These are phyloP conservation scores for Cajanus cajan DNA, from an alignment of 306 rosid genomes.

Conservation along the genomic window DNA sequence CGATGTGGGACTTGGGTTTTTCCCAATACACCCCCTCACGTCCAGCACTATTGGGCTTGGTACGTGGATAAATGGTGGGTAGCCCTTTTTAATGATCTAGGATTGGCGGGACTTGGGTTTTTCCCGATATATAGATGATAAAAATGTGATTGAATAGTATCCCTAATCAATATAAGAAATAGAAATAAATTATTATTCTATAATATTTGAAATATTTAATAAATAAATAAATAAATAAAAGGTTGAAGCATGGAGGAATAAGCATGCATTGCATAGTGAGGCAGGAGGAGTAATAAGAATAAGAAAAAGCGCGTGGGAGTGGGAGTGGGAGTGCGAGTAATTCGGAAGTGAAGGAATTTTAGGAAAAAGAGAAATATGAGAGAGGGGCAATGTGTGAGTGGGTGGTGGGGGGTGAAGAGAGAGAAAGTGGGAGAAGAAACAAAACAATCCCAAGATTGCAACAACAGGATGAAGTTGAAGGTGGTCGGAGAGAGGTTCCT, in stretches of 20 bases:
- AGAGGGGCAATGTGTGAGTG: conserved; percentile 31
- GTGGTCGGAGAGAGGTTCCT: conserved; percentile 74
- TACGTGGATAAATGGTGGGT: too few species aligned
- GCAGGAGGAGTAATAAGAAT: not conserved
- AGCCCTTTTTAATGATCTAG: too few species aligned
- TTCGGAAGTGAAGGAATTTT: conserved; percentile 15
- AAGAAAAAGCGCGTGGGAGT: conserved; percentile 22
- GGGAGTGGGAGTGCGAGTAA: conserved; percentile 24
- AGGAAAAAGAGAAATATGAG: not conserved
- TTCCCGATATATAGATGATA: too few species aligned
- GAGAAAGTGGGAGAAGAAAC: conserved; percentile 24
- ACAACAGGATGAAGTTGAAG: conserved; percentile 47
- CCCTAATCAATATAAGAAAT: too few species aligned
- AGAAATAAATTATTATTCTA: not conserved
- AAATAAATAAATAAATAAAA: too few species aligned
- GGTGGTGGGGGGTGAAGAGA: conserved; percentile 59
- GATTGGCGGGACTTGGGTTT: too few species aligned
- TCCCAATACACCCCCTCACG: too few species aligned
- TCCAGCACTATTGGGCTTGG: too few species aligned
- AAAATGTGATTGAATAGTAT: too few species aligned
- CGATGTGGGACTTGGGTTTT: too few species aligned
- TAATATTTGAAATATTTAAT: too few species aligned
- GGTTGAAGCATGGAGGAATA: too few species aligned
- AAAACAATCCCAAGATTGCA: not conserved
- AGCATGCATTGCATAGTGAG: not conserved